Evolutionary conservation across 129 eudicot genomes (phyloP), one percentile per base, ranked within the genome.

Genomic region (Arctium lappa): DNA sequence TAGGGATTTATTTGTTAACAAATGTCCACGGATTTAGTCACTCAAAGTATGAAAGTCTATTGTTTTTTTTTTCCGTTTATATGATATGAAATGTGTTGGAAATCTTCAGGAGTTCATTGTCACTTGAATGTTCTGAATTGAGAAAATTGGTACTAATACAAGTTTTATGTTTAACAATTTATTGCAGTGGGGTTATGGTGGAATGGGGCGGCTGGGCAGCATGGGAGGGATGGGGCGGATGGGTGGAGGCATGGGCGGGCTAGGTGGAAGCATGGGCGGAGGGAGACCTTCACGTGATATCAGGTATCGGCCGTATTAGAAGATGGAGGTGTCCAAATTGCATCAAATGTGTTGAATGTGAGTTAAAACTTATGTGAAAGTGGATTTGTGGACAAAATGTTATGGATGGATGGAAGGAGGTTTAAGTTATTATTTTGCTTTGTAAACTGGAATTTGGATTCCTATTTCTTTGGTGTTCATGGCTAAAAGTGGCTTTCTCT

Each of bases 221-320:
- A 18, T 82, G 60, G 79, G 86, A 1, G 7, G 66, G 15, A 33
- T 82, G 60, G 82, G 86, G 29, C 86, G 82, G 33, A 31, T 79
- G 89, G 94, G 85, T 78, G 92, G 85, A 86, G 36, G 85, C 18
- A 11, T 78, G 75, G 79, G 83, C 2, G 56, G 88, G 60, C 18
- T 79, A 44, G 81, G 92, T 11, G 85, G 85, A 7, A 80, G 85
- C 15, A 16, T 88, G 83, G 85, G 92, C 50, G 81, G 88, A 69
- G 90, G 91, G 50, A 91, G 98, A 79, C 90, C 95, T 74, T 84
- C 99, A 42, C 87, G 94, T 16, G 99, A 93, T 89, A 76, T 82
- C 82, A 88, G 98, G 86, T 95, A 95, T 83, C 81, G 98, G 85
- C 98, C 98, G 11, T 95, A 95, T 86, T 95, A 90, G 86, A 80